Evolutionary conservation across 139 green algal genomes (phyloP).

Genomic region (Klebsormidium nitens): DNA sequence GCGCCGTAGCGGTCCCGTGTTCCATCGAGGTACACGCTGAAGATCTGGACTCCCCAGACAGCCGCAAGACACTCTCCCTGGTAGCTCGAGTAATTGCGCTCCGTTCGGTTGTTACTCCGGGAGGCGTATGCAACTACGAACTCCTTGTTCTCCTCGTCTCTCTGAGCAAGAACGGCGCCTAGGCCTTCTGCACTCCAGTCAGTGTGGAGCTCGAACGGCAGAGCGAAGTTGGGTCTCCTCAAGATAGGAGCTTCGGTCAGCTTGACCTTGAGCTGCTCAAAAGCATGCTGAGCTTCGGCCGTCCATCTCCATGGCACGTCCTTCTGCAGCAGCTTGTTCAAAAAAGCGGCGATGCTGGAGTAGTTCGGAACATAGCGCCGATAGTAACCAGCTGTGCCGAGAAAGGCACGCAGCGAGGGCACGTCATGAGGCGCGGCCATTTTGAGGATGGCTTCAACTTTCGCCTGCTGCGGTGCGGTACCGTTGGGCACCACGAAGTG

Average conservation of each 20-base stretch:
- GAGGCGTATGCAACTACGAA: too few relatives aligned
- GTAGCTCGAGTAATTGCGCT: too few relatives aligned
- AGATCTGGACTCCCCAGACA: conserved; percentile 7
- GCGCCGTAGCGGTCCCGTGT: too few relatives aligned
- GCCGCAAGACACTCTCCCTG: too few relatives aligned
- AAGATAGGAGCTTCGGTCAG: neutral
- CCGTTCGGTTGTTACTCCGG: too few relatives aligned
- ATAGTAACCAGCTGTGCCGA: too few relatives aligned
- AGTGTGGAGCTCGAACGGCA: conserved; percentile 9
- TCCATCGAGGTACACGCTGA: conserved; percentile 2
- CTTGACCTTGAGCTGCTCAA: conserved; percentile 5
- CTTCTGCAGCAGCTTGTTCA: conserved; percentile 5
- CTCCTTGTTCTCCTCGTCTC: neutral
- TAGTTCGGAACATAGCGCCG: neutral
- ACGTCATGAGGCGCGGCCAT: neutral
- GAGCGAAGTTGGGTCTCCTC: neutral
- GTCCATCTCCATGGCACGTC: neutral
- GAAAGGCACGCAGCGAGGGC: neutral
- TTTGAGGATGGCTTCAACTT: neutral
- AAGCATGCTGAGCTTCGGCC: neutral
- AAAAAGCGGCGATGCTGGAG: neutral
- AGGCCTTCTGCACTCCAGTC: neutral
- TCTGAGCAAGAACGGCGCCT: conserved; percentile 5
- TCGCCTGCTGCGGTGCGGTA: neutral
- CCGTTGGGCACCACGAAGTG: neutral